phyloP scores from a whole-genome alignment of 2,329 filamentous ascomycete species.

The Talaromyces amestolkiae region DNA sequence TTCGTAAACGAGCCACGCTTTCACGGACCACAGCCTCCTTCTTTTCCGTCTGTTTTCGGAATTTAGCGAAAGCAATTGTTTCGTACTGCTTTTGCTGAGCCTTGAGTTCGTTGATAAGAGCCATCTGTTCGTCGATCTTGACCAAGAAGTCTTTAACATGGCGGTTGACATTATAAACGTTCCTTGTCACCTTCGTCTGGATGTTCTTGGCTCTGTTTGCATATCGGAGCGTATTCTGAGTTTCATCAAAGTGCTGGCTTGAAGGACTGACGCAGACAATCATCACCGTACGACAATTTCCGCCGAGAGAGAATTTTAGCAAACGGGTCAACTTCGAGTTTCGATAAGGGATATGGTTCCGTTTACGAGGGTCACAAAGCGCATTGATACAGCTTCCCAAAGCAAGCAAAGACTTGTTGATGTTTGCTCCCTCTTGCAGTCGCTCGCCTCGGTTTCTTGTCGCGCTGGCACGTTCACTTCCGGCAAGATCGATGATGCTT shows the following conservation, averaged over 20 bases:
- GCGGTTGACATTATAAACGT: conserved; percentile 97
- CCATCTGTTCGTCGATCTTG: conserved; percentile 98
- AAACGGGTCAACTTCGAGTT: conserved; percentile 96
- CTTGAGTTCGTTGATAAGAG: conserved; percentile 92
- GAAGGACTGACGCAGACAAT: conserved; percentile 98
- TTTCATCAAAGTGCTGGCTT: conserved; percentile 95
- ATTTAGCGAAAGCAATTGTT: conserved; percentile 76
- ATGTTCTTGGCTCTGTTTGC: conserved; percentile 99
- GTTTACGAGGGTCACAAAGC: conserved; percentile 86
- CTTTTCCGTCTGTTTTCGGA: conserved; percentile 86
- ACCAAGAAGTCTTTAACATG: conserved; percentile 99
- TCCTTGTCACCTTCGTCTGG: conserved; percentile 98
- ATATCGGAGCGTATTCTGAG: conserved; percentile 95
- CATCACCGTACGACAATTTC: conserved; percentile 99
- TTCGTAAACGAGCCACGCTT: conserved; percentile 73
- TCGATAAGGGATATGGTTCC: conserved; percentile 91
- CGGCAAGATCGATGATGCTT: conserved; percentile 95
- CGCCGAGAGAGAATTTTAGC: conserved; percentile 93
- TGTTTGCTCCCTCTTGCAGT: conserved; percentile 91
- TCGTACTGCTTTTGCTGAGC: conserved; percentile 90
- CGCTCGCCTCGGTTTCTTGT: conserved; percentile 95
- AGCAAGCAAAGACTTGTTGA: conserved; percentile 96
- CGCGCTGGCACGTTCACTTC: conserved; percentile 90
- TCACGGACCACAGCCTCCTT: conserved; percentile 72
- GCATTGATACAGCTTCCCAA: conserved; percentile 98